Evolutionary conservation across 2,329 filamentous ascomycete species (phyloP).

Genomic region (Neurospora sp.): DNA sequence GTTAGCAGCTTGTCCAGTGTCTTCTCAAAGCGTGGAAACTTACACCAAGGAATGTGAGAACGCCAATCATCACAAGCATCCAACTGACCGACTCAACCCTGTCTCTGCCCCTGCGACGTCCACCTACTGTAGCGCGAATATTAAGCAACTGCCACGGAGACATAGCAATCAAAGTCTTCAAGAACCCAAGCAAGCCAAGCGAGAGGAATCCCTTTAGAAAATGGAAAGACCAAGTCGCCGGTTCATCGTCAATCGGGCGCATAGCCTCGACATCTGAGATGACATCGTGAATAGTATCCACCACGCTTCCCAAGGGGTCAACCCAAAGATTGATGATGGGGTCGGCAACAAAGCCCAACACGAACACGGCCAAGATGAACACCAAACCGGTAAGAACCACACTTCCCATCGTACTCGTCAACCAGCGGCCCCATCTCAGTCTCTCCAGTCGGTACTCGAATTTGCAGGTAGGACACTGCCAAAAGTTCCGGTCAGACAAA

Average conservation of each 20-base stretch:
- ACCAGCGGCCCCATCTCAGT: conserved; percentile 61
- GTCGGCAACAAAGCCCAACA: conserved; percentile 85
- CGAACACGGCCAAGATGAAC: conserved; percentile 62
- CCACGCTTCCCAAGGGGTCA: conserved; percentile 59
- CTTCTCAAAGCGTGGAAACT: conserved; percentile 24
- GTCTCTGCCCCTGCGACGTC: conserved; percentile 57
- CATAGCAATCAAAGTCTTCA: conserved; percentile 68
- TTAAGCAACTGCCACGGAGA: conserved; percentile 72
- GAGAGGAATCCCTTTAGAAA: conserved; percentile 87
- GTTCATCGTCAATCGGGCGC: conserved; percentile 36
- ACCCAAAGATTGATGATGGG: conserved; percentile 84
- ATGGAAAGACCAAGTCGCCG: conserved; percentile 65
- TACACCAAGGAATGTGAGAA: conserved; percentile 69
- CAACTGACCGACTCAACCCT: conserved; percentile 71
- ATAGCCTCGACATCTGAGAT: conserved; percentile 29
- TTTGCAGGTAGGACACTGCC: conserved; percentile 78
- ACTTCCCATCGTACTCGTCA: conserved; percentile 58
- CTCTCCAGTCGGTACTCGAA: conserved; percentile 74
- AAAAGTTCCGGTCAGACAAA: conserved; percentile 57
- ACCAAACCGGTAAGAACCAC: conserved; percentile 61
- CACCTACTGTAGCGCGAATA: conserved; percentile 50
- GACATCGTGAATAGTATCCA: conserved; percentile 38
- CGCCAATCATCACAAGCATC: conserved; percentile 68
- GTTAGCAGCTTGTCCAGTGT: conserved; percentile 12
- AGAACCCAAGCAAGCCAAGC: conserved; percentile 73